Percentiles rank a stretch among this genome's conserved stretches.
phyloP scores from a whole-genome alignment of 2,329 filamentous ascomycete genomes.

The Claviceps maximensis region DNA sequence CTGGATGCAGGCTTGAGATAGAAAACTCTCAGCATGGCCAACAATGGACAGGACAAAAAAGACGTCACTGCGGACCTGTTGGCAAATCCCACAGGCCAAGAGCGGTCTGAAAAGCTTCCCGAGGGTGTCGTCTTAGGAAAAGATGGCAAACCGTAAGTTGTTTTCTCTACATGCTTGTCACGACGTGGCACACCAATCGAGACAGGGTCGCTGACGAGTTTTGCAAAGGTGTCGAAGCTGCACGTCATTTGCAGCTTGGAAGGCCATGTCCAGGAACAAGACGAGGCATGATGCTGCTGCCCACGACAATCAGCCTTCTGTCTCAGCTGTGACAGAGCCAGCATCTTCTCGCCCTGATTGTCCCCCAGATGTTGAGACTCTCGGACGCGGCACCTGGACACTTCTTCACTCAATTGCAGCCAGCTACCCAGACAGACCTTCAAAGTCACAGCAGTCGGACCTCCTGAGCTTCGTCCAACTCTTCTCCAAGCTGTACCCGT shows the following conservation, averaged over 20 bases:
- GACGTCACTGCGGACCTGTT: constrained; percentile 11
- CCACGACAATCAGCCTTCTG: constrained; percentile 8
- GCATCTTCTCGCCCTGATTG: constrained; percentile 48
- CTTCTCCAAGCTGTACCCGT: constrained; percentile 83
- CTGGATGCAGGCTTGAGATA: neutral
- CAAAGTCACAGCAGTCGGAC: constrained; percentile 56
- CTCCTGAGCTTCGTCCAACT: constrained; percentile 64
- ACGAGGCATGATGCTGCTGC: constrained; percentile 7
- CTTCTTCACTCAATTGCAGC: constrained; percentile 86
- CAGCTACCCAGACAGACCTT: constrained; percentile 62
- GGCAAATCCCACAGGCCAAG: constrained; percentile 11
- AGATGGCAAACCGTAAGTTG: constrained; percentile 70
- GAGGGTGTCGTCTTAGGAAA: constrained; percentile 64
- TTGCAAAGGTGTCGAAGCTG: constrained; percentile 20
- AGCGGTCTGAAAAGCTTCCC: constrained; percentile 41
- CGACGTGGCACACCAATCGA: neutral
- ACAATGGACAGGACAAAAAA: constrained; percentile 21
- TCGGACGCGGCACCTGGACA: constrained; percentile 86
- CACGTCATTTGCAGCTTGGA: constrained; percentile 19
- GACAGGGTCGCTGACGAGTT: neutral
- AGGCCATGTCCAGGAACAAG: constrained; percentile 16
- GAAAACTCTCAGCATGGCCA: constrained; percentile 20
- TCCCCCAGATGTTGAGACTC: constrained; percentile 75
- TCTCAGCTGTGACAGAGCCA: constrained; percentile 19
- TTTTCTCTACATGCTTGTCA: neutral